These are phyloP conservation scores for Puya raimondii DNA, from an alignment of 176 grass and related monocot genomes.

Conservation along the genomic window DNA sequence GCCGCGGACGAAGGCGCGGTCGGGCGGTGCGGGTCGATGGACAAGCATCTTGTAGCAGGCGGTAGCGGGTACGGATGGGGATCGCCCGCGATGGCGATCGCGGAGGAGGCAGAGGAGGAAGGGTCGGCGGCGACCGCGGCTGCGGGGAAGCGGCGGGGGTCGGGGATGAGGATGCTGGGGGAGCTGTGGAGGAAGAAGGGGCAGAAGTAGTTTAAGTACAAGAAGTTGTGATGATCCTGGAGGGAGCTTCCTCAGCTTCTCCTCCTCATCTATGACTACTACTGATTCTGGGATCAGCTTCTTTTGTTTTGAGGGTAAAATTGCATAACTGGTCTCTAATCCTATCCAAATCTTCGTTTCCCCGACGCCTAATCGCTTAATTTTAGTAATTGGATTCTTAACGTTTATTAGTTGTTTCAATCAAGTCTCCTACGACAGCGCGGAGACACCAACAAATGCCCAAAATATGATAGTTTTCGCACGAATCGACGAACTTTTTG, in stretches of 20 bases:
- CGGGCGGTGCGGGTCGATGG: constrained; percentile 16
- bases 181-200: constrained; percentile 95
- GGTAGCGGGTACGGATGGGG: constrained; percentile 40
- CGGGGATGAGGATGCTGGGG: constrained; percentile 82
- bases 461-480: no score
- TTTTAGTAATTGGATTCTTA: no score
- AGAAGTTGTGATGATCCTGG: not conserved
- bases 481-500: no score
- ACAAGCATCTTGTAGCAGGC: constrained; percentile 15
- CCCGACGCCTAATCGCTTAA: no score
- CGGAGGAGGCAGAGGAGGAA: constrained; percentile 49
- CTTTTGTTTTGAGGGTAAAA: no score
- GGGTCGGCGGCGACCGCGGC: constrained; percentile 23
- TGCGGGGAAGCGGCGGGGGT: constrained; percentile 42
- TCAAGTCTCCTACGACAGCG: not conserved
- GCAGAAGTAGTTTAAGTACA: constrained; percentile 22
- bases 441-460: no score
- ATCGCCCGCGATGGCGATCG: constrained; percentile 33
- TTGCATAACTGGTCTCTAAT: no score
- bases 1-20: not conserved
- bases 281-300: no score
- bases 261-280: no score
- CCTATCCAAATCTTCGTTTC: no score
- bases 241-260: not conserved
- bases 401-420: not conserved